Conservation (phyloP, 2,329 filamentous ascomycete genomes). For the Sporothrix curviconia region DNA sequence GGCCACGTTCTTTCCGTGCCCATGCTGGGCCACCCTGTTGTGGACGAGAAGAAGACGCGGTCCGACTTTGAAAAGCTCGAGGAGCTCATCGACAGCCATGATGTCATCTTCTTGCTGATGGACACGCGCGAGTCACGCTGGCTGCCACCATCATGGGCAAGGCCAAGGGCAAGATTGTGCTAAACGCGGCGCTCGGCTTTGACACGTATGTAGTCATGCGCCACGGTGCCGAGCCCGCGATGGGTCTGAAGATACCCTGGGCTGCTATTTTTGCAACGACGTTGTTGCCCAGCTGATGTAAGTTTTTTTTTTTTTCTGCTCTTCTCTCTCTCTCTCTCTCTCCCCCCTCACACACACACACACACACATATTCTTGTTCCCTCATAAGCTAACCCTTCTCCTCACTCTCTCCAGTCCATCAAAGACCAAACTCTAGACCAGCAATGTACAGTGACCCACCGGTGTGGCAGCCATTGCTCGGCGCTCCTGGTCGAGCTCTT, state of each 20-base stretch:
- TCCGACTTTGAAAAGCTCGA: slow-evolving; percentile 70
- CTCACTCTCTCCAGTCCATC: slow-evolving; percentile 79
- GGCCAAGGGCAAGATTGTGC: slow-evolving; percentile 83
- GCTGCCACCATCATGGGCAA: slow-evolving; percentile 95
- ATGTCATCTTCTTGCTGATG: slow-evolving; percentile 94
- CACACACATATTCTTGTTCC: too few relatives aligned
- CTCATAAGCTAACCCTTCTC: too few relatives aligned
- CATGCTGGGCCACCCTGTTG: slow-evolving; percentile 89
- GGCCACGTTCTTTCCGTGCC: slow-evolving; percentile 82
- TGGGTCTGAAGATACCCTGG: slow-evolving; percentile 60
- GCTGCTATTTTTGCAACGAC: slow-evolving; percentile 98
- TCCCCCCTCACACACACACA: too few relatives aligned
- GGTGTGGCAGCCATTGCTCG: slow-evolving; percentile 90
- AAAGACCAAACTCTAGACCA: slow-evolving; percentile 95
- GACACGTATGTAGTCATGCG: slow-evolving; percentile 97
- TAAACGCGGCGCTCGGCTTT: slow-evolving; percentile 94
- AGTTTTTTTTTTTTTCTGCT: slow-evolving; percentile 39
- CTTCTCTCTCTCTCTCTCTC: background rate
- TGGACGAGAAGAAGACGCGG: slow-evolving; percentile 61
- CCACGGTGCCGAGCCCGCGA: slow-evolving; percentile 64
- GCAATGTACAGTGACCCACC: slow-evolving; percentile 94
- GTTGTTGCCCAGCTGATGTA: slow-evolving; percentile 93
- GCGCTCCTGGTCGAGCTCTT: slow-evolving; percentile 85
- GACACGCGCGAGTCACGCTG: slow-evolving; percentile 91
- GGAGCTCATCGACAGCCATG: slow-evolving; percentile 72